Conservation (phyloP, 1,284 basidiomycete species). For the Puccinia novopanici region DNA sequence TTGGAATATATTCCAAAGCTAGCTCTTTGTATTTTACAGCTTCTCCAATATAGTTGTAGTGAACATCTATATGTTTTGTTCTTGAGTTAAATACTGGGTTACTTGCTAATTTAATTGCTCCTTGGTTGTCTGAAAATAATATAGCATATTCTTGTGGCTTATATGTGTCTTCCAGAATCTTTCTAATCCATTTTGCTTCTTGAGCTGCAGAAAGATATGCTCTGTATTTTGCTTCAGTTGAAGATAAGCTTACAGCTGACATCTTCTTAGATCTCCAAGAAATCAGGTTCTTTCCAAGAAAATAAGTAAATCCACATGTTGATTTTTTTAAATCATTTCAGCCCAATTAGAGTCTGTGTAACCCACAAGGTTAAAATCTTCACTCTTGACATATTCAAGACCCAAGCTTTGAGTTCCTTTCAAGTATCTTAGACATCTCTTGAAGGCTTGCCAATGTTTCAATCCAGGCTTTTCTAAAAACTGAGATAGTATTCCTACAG, state of each 20-base stretch:
- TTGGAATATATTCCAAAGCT: too few relatives aligned
- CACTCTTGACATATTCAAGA: slow-evolving; percentile 18
- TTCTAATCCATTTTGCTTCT: too few relatives aligned
- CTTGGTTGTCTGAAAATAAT: too few relatives aligned
- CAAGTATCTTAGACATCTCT: slow-evolving; percentile 39
- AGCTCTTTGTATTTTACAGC: slow-evolving; percentile 36
- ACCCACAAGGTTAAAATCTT: slow-evolving; percentile 13
- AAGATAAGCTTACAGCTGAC: too few relatives aligned
- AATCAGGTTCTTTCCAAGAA: too few relatives aligned
- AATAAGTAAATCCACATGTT: slow-evolving; percentile 7
- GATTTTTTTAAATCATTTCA: slow-evolving; percentile 31
- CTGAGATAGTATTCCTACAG: slow-evolving; percentile 38
- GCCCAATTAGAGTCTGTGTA: slow-evolving; percentile 43
- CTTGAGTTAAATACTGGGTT: slow-evolving; percentile 47
- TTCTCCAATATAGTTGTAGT: slow-evolving; percentile 40
- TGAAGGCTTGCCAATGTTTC: slow-evolving; percentile 35
- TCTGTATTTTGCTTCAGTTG: too few relatives aligned
- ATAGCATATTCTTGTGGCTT: too few relatives aligned
- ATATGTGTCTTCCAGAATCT: too few relatives aligned
- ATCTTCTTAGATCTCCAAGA: too few relatives aligned
- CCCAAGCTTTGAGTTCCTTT: too few relatives aligned
- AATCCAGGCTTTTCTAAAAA: slow-evolving; percentile 31
- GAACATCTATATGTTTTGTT: slow-evolving; percentile 44
- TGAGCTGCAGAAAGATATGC: too few relatives aligned
- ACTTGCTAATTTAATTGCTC: too few relatives aligned